Percentiles rank a stretch among this genome's conserved stretches.
These are phyloP conservation scores for Wickerhamomyces alni DNA, from an alignment of 805 yeast species.

Conservation along the genomic window DNA sequence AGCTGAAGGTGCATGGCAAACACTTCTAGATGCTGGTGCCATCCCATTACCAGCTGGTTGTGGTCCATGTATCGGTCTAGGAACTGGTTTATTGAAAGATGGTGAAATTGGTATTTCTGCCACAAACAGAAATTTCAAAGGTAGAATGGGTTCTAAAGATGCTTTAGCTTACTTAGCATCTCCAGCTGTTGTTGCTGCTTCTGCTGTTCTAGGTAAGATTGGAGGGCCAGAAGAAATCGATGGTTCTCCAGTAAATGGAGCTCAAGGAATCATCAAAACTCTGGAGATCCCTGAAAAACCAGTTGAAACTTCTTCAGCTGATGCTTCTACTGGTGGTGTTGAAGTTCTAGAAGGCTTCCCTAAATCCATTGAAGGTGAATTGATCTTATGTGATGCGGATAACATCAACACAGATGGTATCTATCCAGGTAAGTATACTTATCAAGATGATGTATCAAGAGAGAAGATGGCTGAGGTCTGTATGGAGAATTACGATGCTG, in stretches of 20 bases:
- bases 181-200: constrained; percentile 98
- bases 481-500: constrained; percentile 97
- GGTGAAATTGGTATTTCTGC: constrained; percentile 99
- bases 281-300: constrained; percentile 26
- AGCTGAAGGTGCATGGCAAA: constrained; percentile 87
- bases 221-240: constrained; percentile 85
- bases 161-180: constrained; percentile 95
- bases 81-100: constrained; percentile 86
- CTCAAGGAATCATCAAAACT: constrained; percentile 41
- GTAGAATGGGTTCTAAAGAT: constrained; percentile 97
- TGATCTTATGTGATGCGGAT: constrained; percentile 94
- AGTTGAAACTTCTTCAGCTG: constrained; percentile 17
- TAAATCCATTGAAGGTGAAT: constrained; percentile 78
- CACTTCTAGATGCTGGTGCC: constrained; percentile 87
- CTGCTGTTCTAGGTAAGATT: constrained; percentile 92
- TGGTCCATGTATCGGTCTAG: constrained; percentile 98
- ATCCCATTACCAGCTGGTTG: constrained; percentile 96
- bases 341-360: constrained; percentile 91
- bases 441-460: constrained; percentile 93
- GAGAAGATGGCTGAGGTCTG: constrained; percentile 98
- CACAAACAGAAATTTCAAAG: constrained; percentile 97
- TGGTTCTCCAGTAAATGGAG: constrained; percentile 48
- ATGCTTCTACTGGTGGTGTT: constrained; percentile 37
- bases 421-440: constrained; percentile 98
- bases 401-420: constrained; percentile 97